phyloP scores from a whole-genome alignment of 108 stramenopile species.

The Nitzschia sp. region DNA sequence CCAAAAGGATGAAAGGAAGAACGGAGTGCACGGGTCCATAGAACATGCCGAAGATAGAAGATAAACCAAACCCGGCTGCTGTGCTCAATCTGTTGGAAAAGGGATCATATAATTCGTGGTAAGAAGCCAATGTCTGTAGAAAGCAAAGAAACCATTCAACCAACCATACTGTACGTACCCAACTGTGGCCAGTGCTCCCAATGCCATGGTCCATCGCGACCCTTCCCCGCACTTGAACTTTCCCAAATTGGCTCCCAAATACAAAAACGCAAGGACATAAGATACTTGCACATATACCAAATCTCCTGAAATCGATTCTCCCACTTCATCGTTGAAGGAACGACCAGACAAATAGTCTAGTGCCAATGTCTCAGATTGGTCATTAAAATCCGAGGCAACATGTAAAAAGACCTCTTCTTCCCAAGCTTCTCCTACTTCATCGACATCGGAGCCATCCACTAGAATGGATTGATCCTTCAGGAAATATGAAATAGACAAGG shows the following conservation, averaged over 20 bases:
- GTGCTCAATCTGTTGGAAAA: slow-evolving; percentile 41
- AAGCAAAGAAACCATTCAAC: too few relatives aligned
- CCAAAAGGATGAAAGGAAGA: slow-evolving; percentile 80
- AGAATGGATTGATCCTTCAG: slow-evolving; percentile 44
- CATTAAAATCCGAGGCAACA: slow-evolving; percentile 4
- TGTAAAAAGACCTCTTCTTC: slow-evolving; percentile 49
- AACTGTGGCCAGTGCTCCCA: slow-evolving; percentile 50
- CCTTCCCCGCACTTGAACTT: slow-evolving; percentile 50
- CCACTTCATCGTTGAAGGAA: slow-evolving; percentile 74
- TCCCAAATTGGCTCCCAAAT: slow-evolving; percentile 58
- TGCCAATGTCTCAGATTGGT: slow-evolving; percentile 6
- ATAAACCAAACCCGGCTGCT: slow-evolving; percentile 69
- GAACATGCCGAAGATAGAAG: slow-evolving; percentile 57
- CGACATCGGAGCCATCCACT: slow-evolving; percentile 31
- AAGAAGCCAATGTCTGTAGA: too few relatives aligned
- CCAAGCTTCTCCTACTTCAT: slow-evolving; percentile 60
- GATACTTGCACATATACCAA: slow-evolving; percentile 46
- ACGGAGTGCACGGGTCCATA: slow-evolving; percentile 78
- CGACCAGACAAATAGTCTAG: slow-evolving; percentile 56
- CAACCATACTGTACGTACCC: slow-evolving; percentile 28
- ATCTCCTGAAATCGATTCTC: slow-evolving; percentile 61
- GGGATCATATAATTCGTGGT: too few relatives aligned
- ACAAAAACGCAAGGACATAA: slow-evolving; percentile 58
- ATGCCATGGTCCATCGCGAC: slow-evolving; percentile 58
- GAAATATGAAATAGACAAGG: slow-evolving; percentile 59